Percentiles rank a stretch among this genome's conserved stretches.
Evolutionary conservation across 2,329 filamentous ascomycete species (phyloP).

Genomic region (Emmonsiellopsis sp.): DNA sequence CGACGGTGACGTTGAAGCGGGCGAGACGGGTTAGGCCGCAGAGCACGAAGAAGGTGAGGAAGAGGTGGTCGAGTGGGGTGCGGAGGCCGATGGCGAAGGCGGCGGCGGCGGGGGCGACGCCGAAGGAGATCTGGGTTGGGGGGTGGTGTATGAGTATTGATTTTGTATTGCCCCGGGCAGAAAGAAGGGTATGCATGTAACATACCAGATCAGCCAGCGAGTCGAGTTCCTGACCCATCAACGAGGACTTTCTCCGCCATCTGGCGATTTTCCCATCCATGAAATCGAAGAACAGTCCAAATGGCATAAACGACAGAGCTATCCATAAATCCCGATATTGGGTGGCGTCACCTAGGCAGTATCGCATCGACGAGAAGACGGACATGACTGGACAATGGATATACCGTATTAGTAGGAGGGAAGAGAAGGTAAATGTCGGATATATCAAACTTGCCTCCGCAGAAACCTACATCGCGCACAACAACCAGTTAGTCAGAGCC

Average conservation of each 20-base stretch:
- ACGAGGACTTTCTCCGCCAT: constrained; percentile 91
- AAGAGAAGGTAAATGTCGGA: constrained; percentile 1
- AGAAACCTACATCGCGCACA: constrained; percentile 31
- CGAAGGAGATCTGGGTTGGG: constrained; percentile 72
- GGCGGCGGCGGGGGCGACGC: constrained; percentile 75
- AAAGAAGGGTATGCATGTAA: constrained; percentile 1
- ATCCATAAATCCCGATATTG: constrained; percentile 65
- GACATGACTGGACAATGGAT: constrained; percentile 64
- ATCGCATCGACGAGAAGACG: constrained; percentile 87
- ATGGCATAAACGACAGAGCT: constrained; percentile 78
- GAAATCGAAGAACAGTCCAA: constrained; percentile 94
- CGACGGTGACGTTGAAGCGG: constrained; percentile 94
- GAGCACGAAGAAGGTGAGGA: constrained; percentile 80
- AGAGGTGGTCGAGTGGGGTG: constrained; percentile 71
- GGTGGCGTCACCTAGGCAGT: constrained; percentile 66
- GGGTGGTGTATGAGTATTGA: not conserved
- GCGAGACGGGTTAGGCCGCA: constrained; percentile 89
- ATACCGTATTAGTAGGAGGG: constrained; percentile 5
- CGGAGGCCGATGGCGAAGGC: constrained; percentile 86
- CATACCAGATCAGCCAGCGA: constrained; percentile 87
- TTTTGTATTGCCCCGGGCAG: not conserved
- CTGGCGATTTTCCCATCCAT: constrained; percentile 94
- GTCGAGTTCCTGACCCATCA: constrained; percentile 97
- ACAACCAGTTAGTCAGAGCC: constrained; percentile 1
- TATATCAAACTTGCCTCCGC: constrained; percentile 33